phyloP scores from a whole-genome alignment of 176 grass and related monocot species.

The Ananas comosus region DNA sequence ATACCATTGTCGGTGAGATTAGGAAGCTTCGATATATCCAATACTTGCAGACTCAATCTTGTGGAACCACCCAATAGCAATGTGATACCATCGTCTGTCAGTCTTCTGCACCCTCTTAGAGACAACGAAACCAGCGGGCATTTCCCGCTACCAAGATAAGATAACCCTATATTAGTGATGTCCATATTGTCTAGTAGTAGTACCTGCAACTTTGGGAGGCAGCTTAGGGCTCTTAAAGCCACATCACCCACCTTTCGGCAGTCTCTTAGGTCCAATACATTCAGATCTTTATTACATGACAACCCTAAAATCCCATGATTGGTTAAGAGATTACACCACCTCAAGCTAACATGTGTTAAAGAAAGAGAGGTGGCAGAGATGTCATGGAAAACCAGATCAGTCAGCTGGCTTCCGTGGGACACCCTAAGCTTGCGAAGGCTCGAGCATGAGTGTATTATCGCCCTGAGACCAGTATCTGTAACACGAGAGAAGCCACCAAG shows the following conservation, averaged over 20 bases:
- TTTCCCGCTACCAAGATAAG: slow-evolving; percentile 57
- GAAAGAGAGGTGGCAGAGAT: slow-evolving; percentile 91
- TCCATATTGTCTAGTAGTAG: slow-evolving; percentile 60
- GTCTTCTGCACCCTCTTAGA: slow-evolving; percentile 72
- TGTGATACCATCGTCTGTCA: slow-evolving; percentile 63
- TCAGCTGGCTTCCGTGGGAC: slow-evolving; percentile 69
- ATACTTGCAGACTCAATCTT: slow-evolving; percentile 47
- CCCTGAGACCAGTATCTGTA: slow-evolving; percentile 88
- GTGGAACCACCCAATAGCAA: slow-evolving; percentile 51
- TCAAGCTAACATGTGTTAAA: slow-evolving; percentile 87
- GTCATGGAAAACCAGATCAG: slow-evolving; percentile 98
- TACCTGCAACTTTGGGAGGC: slow-evolving; percentile 52
- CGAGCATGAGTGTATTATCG: slow-evolving; percentile 77
- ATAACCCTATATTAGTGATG: slow-evolving; percentile 58
- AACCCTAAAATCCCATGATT: slow-evolving; percentile 65
- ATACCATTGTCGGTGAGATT: slow-evolving; percentile 67
- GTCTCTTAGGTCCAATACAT: slow-evolving; percentile 74
- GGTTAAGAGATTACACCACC: slow-evolving; percentile 79
- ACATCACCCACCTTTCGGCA: slow-evolving; percentile 77
- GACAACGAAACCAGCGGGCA: slow-evolving; percentile 68
- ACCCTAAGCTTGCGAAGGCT: slow-evolving; percentile 78
- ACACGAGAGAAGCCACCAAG: slow-evolving; percentile 87
- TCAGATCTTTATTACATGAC: slow-evolving; percentile 87
- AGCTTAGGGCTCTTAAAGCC: slow-evolving; percentile 68
- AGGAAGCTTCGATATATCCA: slow-evolving; percentile 78